Evolutionary conservation across 768 basidiomycete species (phyloP).

Genomic region (Boletus rufocinnamomeus): DNA sequence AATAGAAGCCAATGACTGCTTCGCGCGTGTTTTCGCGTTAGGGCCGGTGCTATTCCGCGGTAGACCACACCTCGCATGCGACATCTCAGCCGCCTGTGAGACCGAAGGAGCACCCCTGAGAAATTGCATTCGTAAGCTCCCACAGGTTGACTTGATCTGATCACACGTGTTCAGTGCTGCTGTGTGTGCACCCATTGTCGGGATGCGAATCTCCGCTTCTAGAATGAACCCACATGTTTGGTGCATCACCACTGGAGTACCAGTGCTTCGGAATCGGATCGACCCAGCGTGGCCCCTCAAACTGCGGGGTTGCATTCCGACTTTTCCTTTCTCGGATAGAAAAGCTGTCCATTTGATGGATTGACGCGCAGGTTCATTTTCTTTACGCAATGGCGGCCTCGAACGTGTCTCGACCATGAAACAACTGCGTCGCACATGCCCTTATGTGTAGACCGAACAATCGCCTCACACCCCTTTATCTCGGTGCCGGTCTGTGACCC

Average conservation of each 20-base stretch:
- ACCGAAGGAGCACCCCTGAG: conserved; percentile 10
- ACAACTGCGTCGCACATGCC: conserved; percentile 10
- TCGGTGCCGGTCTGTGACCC: conserved; percentile 29
- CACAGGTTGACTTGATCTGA: conserved; percentile 21
- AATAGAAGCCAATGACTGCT: conserved; percentile 14
- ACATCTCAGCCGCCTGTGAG: conserved; percentile 17
- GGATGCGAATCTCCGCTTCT: conserved; percentile 28
- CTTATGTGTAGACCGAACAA: background rate
- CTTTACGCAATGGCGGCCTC: conserved; percentile 21
- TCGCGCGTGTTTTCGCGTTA: conserved; percentile 14
- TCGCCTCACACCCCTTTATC: conserved; percentile 12
- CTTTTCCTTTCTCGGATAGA: conserved; percentile 10
- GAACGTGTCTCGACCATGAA: conserved; percentile 10
- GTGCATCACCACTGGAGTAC: conserved; percentile 11
- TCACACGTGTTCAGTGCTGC: conserved; percentile 26
- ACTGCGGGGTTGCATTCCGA: conserved; percentile 32
- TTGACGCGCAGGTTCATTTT: conserved; percentile 21
- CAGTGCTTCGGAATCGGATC: conserved; percentile 28
- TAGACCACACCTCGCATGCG: conserved; percentile 5
- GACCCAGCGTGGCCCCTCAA: conserved; percentile 29
- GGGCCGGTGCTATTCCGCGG: conserved; percentile 3
- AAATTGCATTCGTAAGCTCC: conserved; percentile 16
- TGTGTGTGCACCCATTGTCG: conserved; percentile 20
- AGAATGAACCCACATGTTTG: conserved; percentile 23
- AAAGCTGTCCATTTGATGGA: conserved; percentile 17